Conservation (phyloP, 768 basidiomycete species). For the Leccinum disarticulatum region DNA sequence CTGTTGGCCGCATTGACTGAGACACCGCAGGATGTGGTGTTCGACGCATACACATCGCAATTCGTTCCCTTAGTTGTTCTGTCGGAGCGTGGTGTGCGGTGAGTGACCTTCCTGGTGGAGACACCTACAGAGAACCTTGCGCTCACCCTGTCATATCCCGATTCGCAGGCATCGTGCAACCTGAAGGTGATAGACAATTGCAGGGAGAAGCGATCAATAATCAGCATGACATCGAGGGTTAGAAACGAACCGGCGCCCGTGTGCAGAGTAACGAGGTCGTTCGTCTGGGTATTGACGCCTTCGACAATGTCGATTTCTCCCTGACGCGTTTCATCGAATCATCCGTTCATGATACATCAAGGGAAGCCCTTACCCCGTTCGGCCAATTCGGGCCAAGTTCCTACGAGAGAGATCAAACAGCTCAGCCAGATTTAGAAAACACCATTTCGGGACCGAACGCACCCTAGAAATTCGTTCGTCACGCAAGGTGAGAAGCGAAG, state of each 20-base stretch:
- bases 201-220: neutral
- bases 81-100: neutral
- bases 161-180: constrained; percentile 36
- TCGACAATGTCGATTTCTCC: constrained; percentile 37
- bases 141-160: constrained; percentile 32
- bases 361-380: constrained; percentile 13
- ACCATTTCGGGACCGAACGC: neutral
- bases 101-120: neutral
- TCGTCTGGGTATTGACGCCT: constrained; percentile 32
- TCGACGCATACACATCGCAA: constrained; percentile 30
- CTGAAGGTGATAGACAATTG: constrained; percentile 5
- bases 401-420: constrained; percentile 6
- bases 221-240: neutral
- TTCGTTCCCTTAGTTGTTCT: constrained; percentile 27
- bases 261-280: constrained; percentile 31
- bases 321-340: constrained; percentile 6
- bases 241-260: constrained; percentile 22
- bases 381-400: constrained; percentile 32
- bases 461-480: constrained; percentile 20
- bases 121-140: neutral
- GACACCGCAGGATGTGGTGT: constrained; percentile 36
- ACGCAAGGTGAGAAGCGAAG: neutral
- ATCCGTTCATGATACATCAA: neutral
- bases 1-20: constrained; percentile 19
- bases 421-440: neutral